phyloP scores from a whole-genome alignment of 805 yeast species.

The Cyberlindnera saturnus region DNA sequence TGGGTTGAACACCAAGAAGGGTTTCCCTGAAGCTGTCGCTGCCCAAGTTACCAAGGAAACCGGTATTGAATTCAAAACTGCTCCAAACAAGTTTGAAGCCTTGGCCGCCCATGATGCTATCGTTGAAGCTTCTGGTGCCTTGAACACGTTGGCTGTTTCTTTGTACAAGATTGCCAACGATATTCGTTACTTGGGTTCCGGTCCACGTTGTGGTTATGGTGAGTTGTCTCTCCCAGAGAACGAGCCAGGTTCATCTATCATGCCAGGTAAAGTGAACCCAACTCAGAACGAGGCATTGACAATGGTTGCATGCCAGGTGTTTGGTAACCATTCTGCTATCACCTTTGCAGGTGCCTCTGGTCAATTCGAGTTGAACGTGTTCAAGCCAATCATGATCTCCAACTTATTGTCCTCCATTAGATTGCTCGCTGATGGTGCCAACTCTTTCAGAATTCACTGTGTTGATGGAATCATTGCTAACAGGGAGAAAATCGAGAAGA shows the following conservation, averaged over 20 bases:
- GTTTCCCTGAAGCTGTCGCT: constrained; percentile 85
- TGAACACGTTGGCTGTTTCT: constrained; percentile 91
- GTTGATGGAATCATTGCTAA: constrained; percentile 93
- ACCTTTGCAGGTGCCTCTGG: constrained; percentile 98
- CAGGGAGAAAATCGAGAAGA: constrained; percentile 76
- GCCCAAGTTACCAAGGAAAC: constrained; percentile 79
- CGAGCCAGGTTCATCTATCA: constrained; percentile 98
- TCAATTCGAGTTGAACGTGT: constrained; percentile 96
- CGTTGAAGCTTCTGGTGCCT: constrained; percentile 96
- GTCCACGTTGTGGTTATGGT: constrained; percentile 99
- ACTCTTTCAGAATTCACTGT: constrained; percentile 91
- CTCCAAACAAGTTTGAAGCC: constrained; percentile 98
- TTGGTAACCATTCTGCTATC: constrained; percentile 93
- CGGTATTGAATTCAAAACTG: constrained; percentile 84
- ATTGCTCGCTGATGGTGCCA: constrained; percentile 81
- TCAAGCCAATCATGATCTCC: constrained; percentile 92
- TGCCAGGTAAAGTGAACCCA: constrained; percentile 99
- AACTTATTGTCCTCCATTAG: constrained; percentile 86
- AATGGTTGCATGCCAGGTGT: constrained; percentile 96
- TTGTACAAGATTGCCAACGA: constrained; percentile 96
- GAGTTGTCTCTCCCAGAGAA: constrained; percentile 94
- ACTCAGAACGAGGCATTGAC: constrained; percentile 98
- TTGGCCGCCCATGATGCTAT: constrained; percentile 98
- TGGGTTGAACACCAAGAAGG: constrained; percentile 90
- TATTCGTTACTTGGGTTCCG: constrained; percentile 96